Evolutionary conservation across 148 eudicot species (phyloP).

Genomic region (Hydrangea macrophylla): DNA sequence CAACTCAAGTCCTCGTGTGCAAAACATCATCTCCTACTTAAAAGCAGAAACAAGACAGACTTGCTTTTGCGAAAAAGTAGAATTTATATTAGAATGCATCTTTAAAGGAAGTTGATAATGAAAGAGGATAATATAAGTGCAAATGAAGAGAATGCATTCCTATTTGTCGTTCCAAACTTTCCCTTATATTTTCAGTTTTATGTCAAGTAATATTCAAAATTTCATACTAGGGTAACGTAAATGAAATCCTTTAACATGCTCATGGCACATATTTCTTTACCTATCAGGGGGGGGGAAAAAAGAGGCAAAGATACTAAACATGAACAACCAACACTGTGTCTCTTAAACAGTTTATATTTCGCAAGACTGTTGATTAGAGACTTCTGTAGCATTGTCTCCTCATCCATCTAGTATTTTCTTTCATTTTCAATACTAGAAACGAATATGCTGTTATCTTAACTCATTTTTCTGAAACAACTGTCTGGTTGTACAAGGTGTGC

Average conservation of each 20-base stretch:
- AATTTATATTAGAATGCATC: too few relatives aligned
- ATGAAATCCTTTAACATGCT: neutral
- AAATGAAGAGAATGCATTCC: too few relatives aligned
- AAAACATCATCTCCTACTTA: too few relatives aligned
- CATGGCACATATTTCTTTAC: too few relatives aligned
- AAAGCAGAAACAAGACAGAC: too few relatives aligned
- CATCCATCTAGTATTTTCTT: neutral
- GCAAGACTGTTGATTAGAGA: neutral
- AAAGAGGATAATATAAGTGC: too few relatives aligned
- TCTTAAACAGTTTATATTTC: neutral
- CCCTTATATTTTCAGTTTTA: neutral
- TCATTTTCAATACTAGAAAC: neutral
- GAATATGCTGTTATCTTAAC: neutral
- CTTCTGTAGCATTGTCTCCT: neutral
- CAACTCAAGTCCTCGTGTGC: too few relatives aligned
- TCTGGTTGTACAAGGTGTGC: neutral
- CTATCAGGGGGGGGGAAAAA: too few relatives aligned
- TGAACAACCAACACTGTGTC: neutral
- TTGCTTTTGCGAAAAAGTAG: too few relatives aligned
- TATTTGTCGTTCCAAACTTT: neutral
- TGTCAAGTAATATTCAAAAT: too few relatives aligned
- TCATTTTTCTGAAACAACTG: conserved; percentile 2
- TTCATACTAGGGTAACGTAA: neutral
- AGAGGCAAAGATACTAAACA: neutral
- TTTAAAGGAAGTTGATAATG: too few relatives aligned